These are phyloP conservation scores for Tubosaeta sp. DNA, from an alignment of 768 basidiomycete species.

Conservation along the genomic window DNA sequence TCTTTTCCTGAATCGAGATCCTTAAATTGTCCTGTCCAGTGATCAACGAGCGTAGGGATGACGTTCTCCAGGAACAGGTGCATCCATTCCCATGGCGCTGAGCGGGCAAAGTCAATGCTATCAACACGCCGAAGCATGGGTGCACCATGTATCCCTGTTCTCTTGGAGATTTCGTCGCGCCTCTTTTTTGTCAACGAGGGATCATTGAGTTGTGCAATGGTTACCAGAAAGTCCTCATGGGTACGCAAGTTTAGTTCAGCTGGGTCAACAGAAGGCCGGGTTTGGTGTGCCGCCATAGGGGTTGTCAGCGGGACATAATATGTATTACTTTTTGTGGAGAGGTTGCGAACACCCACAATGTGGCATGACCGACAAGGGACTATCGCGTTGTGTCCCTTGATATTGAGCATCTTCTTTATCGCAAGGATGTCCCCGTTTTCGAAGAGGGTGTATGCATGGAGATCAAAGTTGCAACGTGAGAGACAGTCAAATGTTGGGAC, in stretches of 20 bases:
- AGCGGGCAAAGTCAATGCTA: background rate
- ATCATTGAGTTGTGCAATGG: too few relatives aligned
- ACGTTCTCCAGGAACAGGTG: background rate
- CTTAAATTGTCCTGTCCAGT: conserved; percentile 24
- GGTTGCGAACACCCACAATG: conserved; percentile 30
- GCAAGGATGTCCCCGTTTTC: conserved; percentile 35
- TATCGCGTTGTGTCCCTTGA: conserved; percentile 42
- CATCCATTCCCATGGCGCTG: background rate
- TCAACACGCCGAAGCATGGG: too few relatives aligned
- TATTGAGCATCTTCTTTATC: conserved; percentile 26
- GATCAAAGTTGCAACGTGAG: too few relatives aligned
- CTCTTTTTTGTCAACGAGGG: too few relatives aligned
- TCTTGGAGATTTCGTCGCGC: too few relatives aligned
- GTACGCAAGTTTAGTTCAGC: too few relatives aligned
- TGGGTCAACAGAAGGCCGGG: too few relatives aligned
- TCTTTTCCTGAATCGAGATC: conserved; percentile 29
- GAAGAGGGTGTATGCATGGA: conserved; percentile 32
- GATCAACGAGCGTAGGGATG: background rate
- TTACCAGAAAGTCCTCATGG: background rate
- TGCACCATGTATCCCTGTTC: too few relatives aligned
- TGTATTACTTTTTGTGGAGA: too few relatives aligned
- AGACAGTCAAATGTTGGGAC: too few relatives aligned
- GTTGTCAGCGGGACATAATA: background rate
- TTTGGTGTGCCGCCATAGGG: too few relatives aligned
- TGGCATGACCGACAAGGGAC: conserved; percentile 34